Conservation (phyloP, 345 rosid genomes). For the Hibiscus mutabilis region DNA sequence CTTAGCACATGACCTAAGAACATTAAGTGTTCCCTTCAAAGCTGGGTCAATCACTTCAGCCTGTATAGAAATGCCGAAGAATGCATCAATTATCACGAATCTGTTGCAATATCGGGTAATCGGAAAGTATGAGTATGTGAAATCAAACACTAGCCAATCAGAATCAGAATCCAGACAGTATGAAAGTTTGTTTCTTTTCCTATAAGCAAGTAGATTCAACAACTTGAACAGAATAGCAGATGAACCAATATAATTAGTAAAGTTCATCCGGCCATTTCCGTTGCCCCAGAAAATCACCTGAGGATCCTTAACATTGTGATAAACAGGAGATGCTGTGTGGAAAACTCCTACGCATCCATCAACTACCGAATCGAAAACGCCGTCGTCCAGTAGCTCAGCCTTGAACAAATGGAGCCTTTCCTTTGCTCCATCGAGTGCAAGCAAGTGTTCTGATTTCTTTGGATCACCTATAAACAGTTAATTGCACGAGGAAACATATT, state of each 20-base stretch:
- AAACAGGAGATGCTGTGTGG: conserved; percentile 31
- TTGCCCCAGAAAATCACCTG: background rate
- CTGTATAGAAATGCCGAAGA: background rate
- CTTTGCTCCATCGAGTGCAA: conserved; percentile 35
- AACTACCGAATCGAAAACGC: conserved; percentile 24
- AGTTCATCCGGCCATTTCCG: too few relatives aligned
- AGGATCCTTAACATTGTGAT: background rate
- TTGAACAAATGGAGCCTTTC: conserved; percentile 31
- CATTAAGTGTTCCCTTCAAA: conserved; percentile 45
- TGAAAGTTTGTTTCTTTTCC: background rate
- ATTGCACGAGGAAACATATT: background rate
- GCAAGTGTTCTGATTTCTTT: conserved; percentile 22
- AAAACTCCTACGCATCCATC: conserved; percentile 32
- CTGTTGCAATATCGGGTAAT: background rate
- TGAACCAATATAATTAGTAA: too few relatives aligned
- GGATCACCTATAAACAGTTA: conserved; percentile 20
- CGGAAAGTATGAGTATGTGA: background rate
- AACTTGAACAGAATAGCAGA: too few relatives aligned
- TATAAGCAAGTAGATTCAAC: background rate
- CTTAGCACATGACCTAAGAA: conserved; percentile 37
- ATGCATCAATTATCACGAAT: background rate
- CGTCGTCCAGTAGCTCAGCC: conserved; percentile 29
- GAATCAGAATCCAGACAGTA: background rate
- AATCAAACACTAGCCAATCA: background rate
- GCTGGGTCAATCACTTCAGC: conserved; percentile 40